Evolutionary conservation across 805 yeast species (phyloP).

Genomic region (Myxozyma mucilagina): DNA sequence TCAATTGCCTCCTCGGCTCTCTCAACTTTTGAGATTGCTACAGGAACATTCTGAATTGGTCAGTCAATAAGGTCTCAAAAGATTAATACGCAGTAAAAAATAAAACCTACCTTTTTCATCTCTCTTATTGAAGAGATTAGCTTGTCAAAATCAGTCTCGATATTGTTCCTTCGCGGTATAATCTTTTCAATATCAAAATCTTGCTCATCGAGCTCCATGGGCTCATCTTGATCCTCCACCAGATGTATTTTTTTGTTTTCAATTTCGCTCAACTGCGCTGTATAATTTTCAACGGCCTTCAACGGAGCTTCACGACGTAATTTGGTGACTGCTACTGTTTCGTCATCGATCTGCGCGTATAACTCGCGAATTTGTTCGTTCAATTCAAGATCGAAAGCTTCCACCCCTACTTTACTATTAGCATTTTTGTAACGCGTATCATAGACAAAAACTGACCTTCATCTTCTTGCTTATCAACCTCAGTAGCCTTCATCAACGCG

Average conservation of each 20-base stretch:
- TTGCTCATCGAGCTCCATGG: background rate
- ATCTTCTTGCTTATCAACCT: slow-evolving; percentile 35
- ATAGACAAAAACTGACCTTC: slow-evolving; percentile 9
- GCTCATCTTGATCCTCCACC: background rate
- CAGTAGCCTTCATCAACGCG: slow-evolving; percentile 32
- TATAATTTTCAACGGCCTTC: slow-evolving; percentile 40
- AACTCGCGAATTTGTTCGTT: slow-evolving; percentile 57
- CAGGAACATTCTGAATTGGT: slow-evolving; percentile 11
- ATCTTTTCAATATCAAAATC: slow-evolving; percentile 1
- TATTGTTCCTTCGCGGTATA: slow-evolving; percentile 9
- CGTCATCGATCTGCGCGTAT: slow-evolving; percentile 42
- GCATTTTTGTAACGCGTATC: background rate
- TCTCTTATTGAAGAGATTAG: slow-evolving; percentile 16
- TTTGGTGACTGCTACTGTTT: slow-evolving; percentile 57
- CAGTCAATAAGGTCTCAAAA: background rate
- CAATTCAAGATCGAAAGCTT: slow-evolving; percentile 67
- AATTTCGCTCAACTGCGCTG: slow-evolving; percentile 39
- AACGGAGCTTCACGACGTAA: slow-evolving; percentile 47
- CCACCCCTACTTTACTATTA: slow-evolving; percentile 44
- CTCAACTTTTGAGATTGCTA: slow-evolving; percentile 14
- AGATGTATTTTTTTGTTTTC: background rate
- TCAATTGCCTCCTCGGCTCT: slow-evolving; percentile 24
- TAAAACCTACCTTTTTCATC: slow-evolving; percentile 21
- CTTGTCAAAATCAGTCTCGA: slow-evolving; percentile 13
- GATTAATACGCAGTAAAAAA: too few relatives aligned